Conservation (phyloP, 176 grass and related monocot genomes). For the Hordeum marinum region DNA sequence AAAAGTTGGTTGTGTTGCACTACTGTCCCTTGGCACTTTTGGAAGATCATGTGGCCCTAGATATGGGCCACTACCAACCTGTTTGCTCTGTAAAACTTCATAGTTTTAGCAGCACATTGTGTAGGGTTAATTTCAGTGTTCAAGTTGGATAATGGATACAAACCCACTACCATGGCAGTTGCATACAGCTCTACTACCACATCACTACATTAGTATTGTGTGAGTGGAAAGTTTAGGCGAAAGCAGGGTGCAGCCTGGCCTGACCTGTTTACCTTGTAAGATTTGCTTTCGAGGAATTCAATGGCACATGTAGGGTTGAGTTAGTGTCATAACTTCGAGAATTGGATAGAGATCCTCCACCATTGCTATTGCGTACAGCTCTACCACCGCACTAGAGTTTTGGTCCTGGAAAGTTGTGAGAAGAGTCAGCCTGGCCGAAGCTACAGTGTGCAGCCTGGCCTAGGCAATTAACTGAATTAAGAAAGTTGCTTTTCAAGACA, state of each 20-base stretch:
- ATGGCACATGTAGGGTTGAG: background rate
- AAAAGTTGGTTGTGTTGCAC: conserved; percentile 38
- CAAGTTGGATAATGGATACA: background rate
- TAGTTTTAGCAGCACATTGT: conserved; percentile 6
- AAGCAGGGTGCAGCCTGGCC: background rate
- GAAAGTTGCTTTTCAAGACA: conserved; percentile 28
- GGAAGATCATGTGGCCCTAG: conserved; percentile 37
- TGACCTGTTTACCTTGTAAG: background rate
- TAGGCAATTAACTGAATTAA: conserved; percentile 9
- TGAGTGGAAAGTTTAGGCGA: background rate
- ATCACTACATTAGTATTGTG: background rate
- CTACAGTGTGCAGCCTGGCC: conserved; percentile 28
- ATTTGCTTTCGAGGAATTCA: background rate
- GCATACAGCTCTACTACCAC: conserved; percentile 3
- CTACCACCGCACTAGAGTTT: background rate
- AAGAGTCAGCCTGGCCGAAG: conserved; percentile 9
- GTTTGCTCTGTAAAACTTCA: background rate
- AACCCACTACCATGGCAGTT: background rate
- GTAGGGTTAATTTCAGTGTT: conserved; percentile 6
- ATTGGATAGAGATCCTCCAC: background rate
- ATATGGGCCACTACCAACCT: conserved; percentile 31
- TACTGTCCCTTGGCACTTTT: conserved; percentile 36
- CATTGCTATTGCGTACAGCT: background rate
- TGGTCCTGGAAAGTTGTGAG: background rate
- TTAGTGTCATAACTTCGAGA: background rate